phyloP scores from a whole-genome alignment of 371 early-diverging fungal genomes.

The Mucor racemosus region DNA sequence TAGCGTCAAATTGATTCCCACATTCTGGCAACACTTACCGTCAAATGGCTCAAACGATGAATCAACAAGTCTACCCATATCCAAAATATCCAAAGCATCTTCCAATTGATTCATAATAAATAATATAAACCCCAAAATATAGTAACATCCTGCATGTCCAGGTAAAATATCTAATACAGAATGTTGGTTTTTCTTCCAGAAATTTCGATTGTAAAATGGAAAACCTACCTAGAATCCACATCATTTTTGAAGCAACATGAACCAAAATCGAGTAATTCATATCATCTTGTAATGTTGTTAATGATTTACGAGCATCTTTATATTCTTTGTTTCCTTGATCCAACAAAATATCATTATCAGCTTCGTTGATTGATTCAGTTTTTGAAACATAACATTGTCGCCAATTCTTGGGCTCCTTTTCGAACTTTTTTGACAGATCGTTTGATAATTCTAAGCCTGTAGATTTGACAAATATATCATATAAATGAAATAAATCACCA shows the following conservation, averaged over 20 bases:
- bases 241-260: slow-evolving; percentile 56
- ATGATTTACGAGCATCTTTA: slow-evolving; percentile 42
- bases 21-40: slow-evolving; percentile 30
- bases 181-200: neutral
- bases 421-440: slow-evolving; percentile 43
- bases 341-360: slow-evolving; percentile 38
- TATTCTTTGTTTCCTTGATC: slow-evolving; percentile 54
- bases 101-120: slow-evolving; percentile 56
- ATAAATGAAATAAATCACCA: slow-evolving; percentile 60
- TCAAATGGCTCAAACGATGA: slow-evolving; percentile 57
- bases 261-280: slow-evolving; percentile 49
- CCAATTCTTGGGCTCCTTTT: slow-evolving; percentile 53
- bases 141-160: slow-evolving; percentile 61
- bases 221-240: slow-evolving; percentile 57
- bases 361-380: slow-evolving; percentile 33
- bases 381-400: slow-evolving; percentile 45
- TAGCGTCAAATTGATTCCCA: neutral
- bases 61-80: slow-evolving; percentile 56
- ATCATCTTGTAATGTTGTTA: slow-evolving; percentile 51
- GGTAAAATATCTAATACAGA: slow-evolving; percentile 53
- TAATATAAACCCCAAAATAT: slow-evolving; percentile 57
- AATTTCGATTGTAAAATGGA: neutral
- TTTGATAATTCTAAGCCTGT: slow-evolving; percentile 54
- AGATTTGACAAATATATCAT: slow-evolving; percentile 46
- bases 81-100: slow-evolving; percentile 53